Evolutionary conservation across 169 alveolate species (phyloP), one percentile per base, ranked within the genome.

Genomic region (Eimeria maxima): DNA sequence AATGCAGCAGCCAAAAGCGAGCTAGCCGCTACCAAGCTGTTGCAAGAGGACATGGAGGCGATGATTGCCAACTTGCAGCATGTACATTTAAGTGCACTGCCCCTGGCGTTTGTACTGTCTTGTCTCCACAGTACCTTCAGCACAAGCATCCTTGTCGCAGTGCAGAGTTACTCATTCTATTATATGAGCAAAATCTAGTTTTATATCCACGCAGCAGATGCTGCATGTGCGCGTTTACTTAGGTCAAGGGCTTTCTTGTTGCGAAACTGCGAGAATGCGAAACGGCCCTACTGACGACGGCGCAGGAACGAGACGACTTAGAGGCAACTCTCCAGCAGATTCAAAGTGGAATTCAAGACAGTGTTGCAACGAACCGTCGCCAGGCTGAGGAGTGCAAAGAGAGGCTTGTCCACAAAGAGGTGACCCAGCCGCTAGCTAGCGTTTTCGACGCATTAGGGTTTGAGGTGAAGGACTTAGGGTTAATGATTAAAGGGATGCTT

Each of bases 241-340:
- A 94, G 96, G 96, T 94, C 87, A 94, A 94, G 74, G 22, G 84
- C 18, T 94, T 94, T 50, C 95, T 94, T 27, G 95, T 94, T 6
- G 29, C 10, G 57, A 94, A 94, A 76, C 95, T 94, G 71, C 90
- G 89, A 42, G 96, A 94, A 44, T 94, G 96, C 73, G 96, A 94
- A 73, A 71, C 95, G 20, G 96, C 96, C 22, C 86, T 94, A 90
- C 63, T 94, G 92, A 74, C 96, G 27, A 94, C 96, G 20, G 96
- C 95, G 4, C 73, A 27, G 18, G 96, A 94, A 57, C 11, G 96
- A 18, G 95, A 94, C 76, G 95, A 73, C 74, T 53, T 94, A 80
- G 96, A 94, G 60, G 84, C 67, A 45, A 69, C 93, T 3, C 81
- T 94, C 44, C 88, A 83, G 63, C 90, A 94, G 71, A 90, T 94